Evolutionary conservation across 2,329 filamentous ascomycete genomes (phyloP).

Genomic region (Colletotrichum lupini): DNA sequence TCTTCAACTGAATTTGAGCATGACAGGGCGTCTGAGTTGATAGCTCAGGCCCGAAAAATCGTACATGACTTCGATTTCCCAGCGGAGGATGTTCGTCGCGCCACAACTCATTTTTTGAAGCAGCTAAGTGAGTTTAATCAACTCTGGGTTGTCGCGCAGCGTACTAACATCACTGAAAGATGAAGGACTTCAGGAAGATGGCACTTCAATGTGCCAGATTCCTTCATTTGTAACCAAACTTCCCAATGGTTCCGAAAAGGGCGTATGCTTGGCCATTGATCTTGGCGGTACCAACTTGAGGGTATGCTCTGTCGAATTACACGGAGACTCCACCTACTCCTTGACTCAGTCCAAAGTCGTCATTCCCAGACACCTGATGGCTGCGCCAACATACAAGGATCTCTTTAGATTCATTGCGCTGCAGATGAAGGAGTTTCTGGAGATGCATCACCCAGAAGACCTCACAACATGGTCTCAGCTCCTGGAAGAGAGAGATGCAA

Average conservation of each 20-base stretch:
- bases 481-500: not conserved
- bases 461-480: slow-evolving; percentile 16
- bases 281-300: slow-evolving; percentile 49
- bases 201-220: slow-evolving; percentile 65
- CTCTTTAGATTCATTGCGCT: slow-evolving; percentile 81
- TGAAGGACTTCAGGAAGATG: slow-evolving; percentile 49
- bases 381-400: slow-evolving; percentile 55
- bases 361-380: slow-evolving; percentile 39
- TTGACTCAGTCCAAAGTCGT: slow-evolving; percentile 67
- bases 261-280: slow-evolving; percentile 46
- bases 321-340: slow-evolving; percentile 76
- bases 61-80: slow-evolving; percentile 20
- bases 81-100: slow-evolving; percentile 14
- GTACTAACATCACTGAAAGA: slow-evolving; percentile 49
- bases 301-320: slow-evolving; percentile 45
- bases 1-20: not conserved
- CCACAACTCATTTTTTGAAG: slow-evolving; percentile 36
- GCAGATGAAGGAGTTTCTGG: slow-evolving; percentile 77
- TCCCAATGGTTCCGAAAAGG: slow-evolving; percentile 83
- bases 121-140: slow-evolving; percentile 35
- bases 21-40: not conserved
- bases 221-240: slow-evolving; percentile 82
- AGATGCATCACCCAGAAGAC: slow-evolving; percentile 60
- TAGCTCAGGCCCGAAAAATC: slow-evolving; percentile 9
- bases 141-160: not conserved